Evolutionary conservation across 202 grass and related monocot genomes (phyloP).

Genomic region (Schoenoplectus tabernaemontani): DNA sequence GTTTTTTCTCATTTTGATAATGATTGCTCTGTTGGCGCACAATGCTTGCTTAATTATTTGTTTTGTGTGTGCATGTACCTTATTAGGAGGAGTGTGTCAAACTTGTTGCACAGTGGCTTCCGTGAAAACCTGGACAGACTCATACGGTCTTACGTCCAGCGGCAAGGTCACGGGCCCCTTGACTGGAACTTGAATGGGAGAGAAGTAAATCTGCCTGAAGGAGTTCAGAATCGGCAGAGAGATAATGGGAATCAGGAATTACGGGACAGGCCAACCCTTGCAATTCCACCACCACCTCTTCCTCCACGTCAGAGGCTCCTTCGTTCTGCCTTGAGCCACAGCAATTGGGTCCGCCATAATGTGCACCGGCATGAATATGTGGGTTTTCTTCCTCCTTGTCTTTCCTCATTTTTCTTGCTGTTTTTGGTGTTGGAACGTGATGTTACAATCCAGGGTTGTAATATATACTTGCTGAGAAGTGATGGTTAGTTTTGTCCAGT

Average conservation of each 20-base stretch:
- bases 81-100: constrained; percentile 92
- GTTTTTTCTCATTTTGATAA: not conserved
- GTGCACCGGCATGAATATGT: constrained; percentile 53
- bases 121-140: constrained; percentile 91
- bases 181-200: constrained; percentile 56
- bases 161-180: constrained; percentile 43
- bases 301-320: constrained; percentile 70
- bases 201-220: constrained; percentile 42
- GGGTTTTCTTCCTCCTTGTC: constrained; percentile 20
- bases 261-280: constrained; percentile 44
- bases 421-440: not conserved
- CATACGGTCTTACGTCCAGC: constrained; percentile 87
- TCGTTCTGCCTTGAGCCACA: constrained; percentile 58
- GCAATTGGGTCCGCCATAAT: constrained; percentile 62
- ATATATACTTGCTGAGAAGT: not conserved
- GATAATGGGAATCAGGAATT: constrained; percentile 46
- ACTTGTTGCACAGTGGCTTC: constrained; percentile 96
- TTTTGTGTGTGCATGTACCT: constrained; percentile 18
- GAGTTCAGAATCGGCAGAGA: constrained; percentile 53
- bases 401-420: not conserved
- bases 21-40: not conserved
- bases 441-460: not conserved
- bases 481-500: not conserved
- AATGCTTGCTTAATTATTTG: not conserved
- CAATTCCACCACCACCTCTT: constrained; percentile 74